Evolutionary conservation across 495 filamentous ascomycete genomes (phyloP).

Genomic region (Thozetella sp.): DNA sequence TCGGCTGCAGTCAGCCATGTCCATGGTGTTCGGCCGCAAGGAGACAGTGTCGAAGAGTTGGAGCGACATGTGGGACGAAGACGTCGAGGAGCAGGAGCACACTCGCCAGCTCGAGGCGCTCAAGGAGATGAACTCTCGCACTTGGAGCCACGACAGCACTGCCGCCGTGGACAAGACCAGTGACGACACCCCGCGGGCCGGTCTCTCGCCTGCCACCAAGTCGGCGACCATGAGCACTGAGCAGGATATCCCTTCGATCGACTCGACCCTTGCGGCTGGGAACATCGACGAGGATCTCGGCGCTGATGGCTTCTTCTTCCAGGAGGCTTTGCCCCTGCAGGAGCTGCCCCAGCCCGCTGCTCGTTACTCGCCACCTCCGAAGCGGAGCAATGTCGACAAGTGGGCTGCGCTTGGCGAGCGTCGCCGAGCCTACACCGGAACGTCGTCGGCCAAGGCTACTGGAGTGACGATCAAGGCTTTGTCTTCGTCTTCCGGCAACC

Average conservation of each 20-base stretch:
- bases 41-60: constrained; percentile 90
- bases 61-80: constrained; percentile 96
- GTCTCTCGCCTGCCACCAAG: constrained; percentile 53
- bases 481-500: constrained; percentile 32
- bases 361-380: constrained; percentile 52
- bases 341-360: constrained; percentile 31
- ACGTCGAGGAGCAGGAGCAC: constrained; percentile 70
- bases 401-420: constrained; percentile 86
- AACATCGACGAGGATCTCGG: constrained; percentile 58
- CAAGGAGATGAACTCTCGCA: constrained; percentile 76
- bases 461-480: constrained; percentile 40
- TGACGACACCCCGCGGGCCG: constrained; percentile 48
- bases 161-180: constrained; percentile 33
- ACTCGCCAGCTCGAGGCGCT: constrained; percentile 61
- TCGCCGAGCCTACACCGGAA: constrained; percentile 64
- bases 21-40: constrained; percentile 76
- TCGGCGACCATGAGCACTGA: constrained; percentile 35
- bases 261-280: constrained; percentile 37
- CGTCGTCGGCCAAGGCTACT: constrained; percentile 38
- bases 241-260: constrained; percentile 39
- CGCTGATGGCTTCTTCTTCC: constrained; percentile 68
- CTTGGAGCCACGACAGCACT: constrained; percentile 77
- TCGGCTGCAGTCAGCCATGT: constrained; percentile 66
- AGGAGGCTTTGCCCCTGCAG: constrained; percentile 55
- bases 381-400: constrained; percentile 69